Base-by-base conservation (phyloP, 805 yeast species). In the Ascoidea rubescens region DNA sequence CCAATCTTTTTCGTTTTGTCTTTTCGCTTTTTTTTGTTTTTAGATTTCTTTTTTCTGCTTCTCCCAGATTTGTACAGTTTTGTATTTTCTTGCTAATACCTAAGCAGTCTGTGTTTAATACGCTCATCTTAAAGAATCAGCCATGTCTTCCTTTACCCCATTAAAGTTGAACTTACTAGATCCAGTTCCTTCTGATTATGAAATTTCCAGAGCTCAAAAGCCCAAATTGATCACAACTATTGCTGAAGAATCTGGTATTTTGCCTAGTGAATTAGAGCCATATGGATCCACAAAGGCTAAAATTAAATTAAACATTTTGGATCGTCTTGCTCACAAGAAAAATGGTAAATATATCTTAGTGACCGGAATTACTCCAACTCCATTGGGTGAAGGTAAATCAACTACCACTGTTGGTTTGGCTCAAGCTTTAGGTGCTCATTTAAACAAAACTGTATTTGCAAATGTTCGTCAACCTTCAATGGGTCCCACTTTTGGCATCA, bases 401-500 rank as follows among this genome's bases (percentile, higher is more conserved):
- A 84, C 93, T 55, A 84, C 93, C 46, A 84, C 93, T 4, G 81
- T 84, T 66, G 93, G 93, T 57, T 71, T 84, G 58, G 87, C 85
- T 16, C 91, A 84, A 68, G 89, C 90, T 14, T 69, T 84, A 55
- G 86, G 89, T 56, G 89, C 89, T 45, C 89, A 82, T 62, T 70
- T 84, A 65, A 73, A 78, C 51, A 73, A 77, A 58, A 79, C 82
- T 54, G 82, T 83, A 12, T 75, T 84, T 62, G 93, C 91, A 57
- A 84, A 84, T 63, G 93, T 84, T 51, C 78, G 93, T 72, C 93
- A 84, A 65, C 93, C 93, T 31, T 82, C 89, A 6, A 83, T 84
- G 90, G 93, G 93, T 53, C 93, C 93, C 57, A 84, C 93, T 17
- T 84, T 84, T 62, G 93, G 93, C 69, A 83, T 84, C 59, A 84